phyloP scores from a whole-genome alignment of 768 basidiomycete species.

The Lentinula boryana region DNA sequence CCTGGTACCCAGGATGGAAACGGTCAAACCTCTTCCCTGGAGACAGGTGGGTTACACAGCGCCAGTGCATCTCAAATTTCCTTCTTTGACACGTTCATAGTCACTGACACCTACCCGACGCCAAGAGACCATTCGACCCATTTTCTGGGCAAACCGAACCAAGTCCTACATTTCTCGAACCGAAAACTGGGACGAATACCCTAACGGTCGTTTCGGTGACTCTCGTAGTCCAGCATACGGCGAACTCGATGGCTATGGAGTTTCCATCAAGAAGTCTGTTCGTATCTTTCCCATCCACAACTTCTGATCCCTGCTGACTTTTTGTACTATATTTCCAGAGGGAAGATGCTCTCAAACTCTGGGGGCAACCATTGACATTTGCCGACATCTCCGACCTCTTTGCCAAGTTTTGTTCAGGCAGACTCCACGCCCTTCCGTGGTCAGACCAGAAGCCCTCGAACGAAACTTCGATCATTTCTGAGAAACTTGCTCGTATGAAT shows the following conservation, averaged over 20 bases:
- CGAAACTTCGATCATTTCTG: slow-evolving; percentile 79
- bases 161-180: slow-evolving; percentile 95
- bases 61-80: slow-evolving; percentile 8
- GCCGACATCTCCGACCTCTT: slow-evolving; percentile 72
- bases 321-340: slow-evolving; percentile 39
- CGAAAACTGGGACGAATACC: slow-evolving; percentile 99
- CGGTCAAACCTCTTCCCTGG: slow-evolving; percentile 95
- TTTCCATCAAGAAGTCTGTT: slow-evolving; percentile 87
- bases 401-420: slow-evolving; percentile 70
- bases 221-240: slow-evolving; percentile 97
- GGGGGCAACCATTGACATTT: slow-evolving; percentile 73
- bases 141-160: slow-evolving; percentile 98
- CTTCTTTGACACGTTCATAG: slow-evolving; percentile 28
- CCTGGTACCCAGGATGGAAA: slow-evolving; percentile 82
- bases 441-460: slow-evolving; percentile 82
- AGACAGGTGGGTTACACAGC: slow-evolving; percentile 62
- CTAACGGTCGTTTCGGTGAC: slow-evolving; percentile 98
- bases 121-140: slow-evolving; percentile 89
- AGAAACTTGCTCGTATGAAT: slow-evolving; percentile 80
- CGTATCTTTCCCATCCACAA: slow-evolving; percentile 14
- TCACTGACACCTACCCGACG: slow-evolving; percentile 90
- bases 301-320: slow-evolving; percentile 7
- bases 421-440: slow-evolving; percentile 85
- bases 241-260: slow-evolving; percentile 94
- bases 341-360: slow-evolving; percentile 80